Evolutionary conservation across 2,329 filamentous ascomycete genomes (phyloP).

Genomic region (Penicillium griseofulvum): DNA sequence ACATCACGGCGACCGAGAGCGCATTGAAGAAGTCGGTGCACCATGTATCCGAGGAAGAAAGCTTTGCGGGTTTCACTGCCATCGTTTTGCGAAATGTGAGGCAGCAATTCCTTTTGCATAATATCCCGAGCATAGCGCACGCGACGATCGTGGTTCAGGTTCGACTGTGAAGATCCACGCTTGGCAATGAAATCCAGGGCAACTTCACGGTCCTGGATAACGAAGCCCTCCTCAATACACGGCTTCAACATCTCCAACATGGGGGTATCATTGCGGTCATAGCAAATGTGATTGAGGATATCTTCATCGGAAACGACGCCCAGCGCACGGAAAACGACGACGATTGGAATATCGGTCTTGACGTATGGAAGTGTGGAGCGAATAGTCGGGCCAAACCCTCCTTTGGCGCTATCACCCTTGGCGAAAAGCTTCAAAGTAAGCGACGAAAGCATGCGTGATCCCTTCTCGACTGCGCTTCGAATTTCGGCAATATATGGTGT

Average conservation of each 20-base stretch:
- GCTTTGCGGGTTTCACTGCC: constrained; percentile 95
- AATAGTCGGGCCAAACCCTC: constrained; percentile 81
- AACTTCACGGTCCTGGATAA: constrained; percentile 91
- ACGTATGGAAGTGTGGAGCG: constrained; percentile 90
- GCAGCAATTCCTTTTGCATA: constrained; percentile 92
- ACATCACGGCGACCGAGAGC: constrained; percentile 88
- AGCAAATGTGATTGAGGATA: constrained; percentile 96
- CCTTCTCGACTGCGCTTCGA: constrained; percentile 92
- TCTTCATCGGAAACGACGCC: constrained; percentile 97
- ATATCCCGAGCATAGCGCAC: constrained; percentile 90
- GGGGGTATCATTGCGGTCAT: constrained; percentile 88
- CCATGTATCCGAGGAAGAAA: constrained; percentile 98
- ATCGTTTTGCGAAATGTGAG: constrained; percentile 92
- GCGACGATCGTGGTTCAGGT: constrained; percentile 79
- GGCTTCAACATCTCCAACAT: constrained; percentile 98
- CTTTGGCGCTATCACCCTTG: constrained; percentile 76
- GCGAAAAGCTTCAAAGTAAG: constrained; percentile 86
- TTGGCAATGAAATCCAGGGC: constrained; percentile 95
- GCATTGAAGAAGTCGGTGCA: constrained; percentile 90
- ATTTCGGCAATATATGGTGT: constrained; percentile 95
- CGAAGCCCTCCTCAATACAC: constrained; percentile 94
- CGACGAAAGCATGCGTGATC: constrained; percentile 89
- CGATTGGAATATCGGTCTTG: constrained; percentile 89
- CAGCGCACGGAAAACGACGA: constrained; percentile 90
- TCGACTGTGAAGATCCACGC: constrained; percentile 70